A percentile compares a stretch with the other conserved stretches of the same genome.
phyloP scores from a whole-genome alignment of 148 eudicot species.

The Amaranthus palmeri region DNA sequence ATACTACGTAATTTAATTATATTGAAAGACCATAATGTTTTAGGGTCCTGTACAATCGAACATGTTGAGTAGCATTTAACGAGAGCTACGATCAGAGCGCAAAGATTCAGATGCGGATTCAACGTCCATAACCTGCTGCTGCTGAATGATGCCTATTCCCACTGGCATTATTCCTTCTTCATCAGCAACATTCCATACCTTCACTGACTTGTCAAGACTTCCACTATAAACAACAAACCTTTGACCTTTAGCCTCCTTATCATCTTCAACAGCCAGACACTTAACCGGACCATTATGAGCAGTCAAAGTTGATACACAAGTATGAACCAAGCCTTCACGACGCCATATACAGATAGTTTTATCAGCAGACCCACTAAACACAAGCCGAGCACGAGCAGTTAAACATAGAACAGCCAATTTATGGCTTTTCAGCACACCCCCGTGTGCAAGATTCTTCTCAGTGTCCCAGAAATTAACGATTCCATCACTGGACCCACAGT shows the following conservation, averaged over 20 bases:
- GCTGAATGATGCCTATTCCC: conserved; percentile 6
- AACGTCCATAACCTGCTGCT: conserved; percentile 27
- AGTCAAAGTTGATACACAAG: conserved; percentile 41
- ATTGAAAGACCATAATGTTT: too few relatives aligned
- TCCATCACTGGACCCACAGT: conserved; percentile 59
- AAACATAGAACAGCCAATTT: conserved; percentile 58
- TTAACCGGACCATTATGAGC: conserved; percentile 63
- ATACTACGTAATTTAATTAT: too few relatives aligned
- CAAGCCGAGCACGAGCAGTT: conserved; percentile 33
- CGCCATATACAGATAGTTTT: conserved; percentile 64
- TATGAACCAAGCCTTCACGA: conserved; percentile 41
- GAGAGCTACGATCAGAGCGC: conserved; percentile 26
- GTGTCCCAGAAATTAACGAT: conserved; percentile 46
- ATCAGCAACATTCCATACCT: conserved; percentile 44
- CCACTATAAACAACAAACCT: conserved; percentile 44
- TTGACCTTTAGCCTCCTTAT: conserved; percentile 17
- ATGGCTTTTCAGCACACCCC: conserved; percentile 52
- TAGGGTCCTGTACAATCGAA: too few relatives aligned
- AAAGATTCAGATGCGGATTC: conserved; percentile 24
- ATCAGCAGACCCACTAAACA: conserved; percentile 66
- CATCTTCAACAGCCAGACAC: conserved; percentile 55
- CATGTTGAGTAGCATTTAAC: not conserved
- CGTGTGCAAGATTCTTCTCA: conserved; percentile 46
- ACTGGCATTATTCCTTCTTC: not conserved
- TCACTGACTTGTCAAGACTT: conserved; percentile 50